These are phyloP conservation scores for Pseudevernia furfuracea DNA, from an alignment of 495 filamentous ascomycete species.

Conservation along the genomic window DNA sequence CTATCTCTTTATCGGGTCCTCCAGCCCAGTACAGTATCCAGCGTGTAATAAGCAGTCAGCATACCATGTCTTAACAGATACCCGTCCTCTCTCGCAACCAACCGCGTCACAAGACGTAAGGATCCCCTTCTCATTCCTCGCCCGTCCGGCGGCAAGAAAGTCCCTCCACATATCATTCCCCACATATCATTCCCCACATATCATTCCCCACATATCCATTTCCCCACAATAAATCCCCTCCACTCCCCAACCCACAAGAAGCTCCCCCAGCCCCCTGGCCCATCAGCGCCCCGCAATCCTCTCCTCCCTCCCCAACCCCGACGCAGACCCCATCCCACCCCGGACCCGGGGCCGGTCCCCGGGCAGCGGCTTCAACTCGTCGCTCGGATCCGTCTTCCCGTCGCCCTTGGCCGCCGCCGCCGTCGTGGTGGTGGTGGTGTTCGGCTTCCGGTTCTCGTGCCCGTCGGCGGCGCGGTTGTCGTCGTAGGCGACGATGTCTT, in stretches of 20 bases:
- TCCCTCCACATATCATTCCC: not conserved
- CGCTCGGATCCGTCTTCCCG: slow-evolving; percentile 44
- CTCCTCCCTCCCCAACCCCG: slow-evolving; percentile 18
- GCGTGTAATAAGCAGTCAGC: not conserved
- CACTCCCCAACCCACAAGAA: not conserved
- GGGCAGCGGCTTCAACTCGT: slow-evolving; percentile 51
- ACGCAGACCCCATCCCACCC: slow-evolving; percentile 44
- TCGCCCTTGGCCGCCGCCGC: slow-evolving; percentile 16
- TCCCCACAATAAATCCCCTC: slow-evolving; percentile 1
- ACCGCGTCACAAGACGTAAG: too few species aligned
- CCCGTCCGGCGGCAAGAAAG: too few species aligned
- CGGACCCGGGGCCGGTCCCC: slow-evolving; percentile 37
- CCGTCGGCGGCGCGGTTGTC: slow-evolving; percentile 38
- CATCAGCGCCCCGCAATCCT: slow-evolving; percentile 21
- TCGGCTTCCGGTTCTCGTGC: slow-evolving; percentile 12
- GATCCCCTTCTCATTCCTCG: not conserved
- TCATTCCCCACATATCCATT: too few species aligned
- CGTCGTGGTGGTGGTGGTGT: too few species aligned
- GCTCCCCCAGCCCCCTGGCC: not conserved
- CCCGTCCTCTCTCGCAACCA: not conserved
- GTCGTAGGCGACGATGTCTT: slow-evolving; percentile 72
- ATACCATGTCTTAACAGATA: not conserved
- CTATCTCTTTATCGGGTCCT: not conserved
- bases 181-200: not conserved
- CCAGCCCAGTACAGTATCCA: not conserved